Percentiles rank a stretch among this genome's conserved stretches.
Evolutionary conservation across 257 asterid genomes (phyloP).

Genomic region (Solanum etuberosum): DNA sequence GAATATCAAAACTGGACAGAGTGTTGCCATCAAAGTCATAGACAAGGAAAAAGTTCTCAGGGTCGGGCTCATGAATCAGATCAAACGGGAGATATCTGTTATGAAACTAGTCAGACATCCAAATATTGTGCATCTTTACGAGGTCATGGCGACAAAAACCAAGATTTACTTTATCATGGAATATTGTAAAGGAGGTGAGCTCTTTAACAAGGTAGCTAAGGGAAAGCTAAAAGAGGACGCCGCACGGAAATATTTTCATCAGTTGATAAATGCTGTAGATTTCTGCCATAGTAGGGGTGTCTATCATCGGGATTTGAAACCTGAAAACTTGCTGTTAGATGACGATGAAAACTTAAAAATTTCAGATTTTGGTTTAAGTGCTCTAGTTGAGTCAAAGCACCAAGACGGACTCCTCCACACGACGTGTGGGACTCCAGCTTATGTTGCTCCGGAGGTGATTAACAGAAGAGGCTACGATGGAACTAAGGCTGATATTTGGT

Average conservation of each 20-base stretch:
- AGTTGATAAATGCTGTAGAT: slow-evolving; percentile 60
- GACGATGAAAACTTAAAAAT: slow-evolving; percentile 56
- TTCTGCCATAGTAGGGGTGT: slow-evolving; percentile 83
- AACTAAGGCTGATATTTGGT: slow-evolving; percentile 71
- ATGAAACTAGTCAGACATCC: slow-evolving; percentile 74
- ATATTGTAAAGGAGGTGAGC: slow-evolving; percentile 78
- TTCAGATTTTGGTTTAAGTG: slow-evolving; percentile 80
- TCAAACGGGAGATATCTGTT: slow-evolving; percentile 60
- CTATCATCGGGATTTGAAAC: slow-evolving; percentile 78
- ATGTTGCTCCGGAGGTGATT: slow-evolving; percentile 83
- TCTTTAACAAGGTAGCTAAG: slow-evolving; percentile 50
- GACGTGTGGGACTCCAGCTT: slow-evolving; percentile 78
- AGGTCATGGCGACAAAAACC: slow-evolving; percentile 84
- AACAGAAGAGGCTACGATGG: slow-evolving; percentile 73
- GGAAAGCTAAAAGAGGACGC: slow-evolving; percentile 58
- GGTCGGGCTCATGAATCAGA: slow-evolving; percentile 50
- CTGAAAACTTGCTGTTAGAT: slow-evolving; percentile 63
- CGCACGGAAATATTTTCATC: slow-evolving; percentile 52
- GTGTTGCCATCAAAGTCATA: slow-evolving; percentile 70
- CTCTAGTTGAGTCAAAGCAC: slow-evolving; percentile 47
- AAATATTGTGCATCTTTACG: slow-evolving; percentile 51
- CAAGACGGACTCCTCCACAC: slow-evolving; percentile 82
- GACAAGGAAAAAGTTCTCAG: slow-evolving; percentile 51
- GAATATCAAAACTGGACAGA: slow-evolving; percentile 45
- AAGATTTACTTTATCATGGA: slow-evolving; percentile 75